These are phyloP conservation scores for Parastagonospora avenae DNA, from an alignment of 2,329 filamentous ascomycete genomes.

Conservation along the genomic window DNA sequence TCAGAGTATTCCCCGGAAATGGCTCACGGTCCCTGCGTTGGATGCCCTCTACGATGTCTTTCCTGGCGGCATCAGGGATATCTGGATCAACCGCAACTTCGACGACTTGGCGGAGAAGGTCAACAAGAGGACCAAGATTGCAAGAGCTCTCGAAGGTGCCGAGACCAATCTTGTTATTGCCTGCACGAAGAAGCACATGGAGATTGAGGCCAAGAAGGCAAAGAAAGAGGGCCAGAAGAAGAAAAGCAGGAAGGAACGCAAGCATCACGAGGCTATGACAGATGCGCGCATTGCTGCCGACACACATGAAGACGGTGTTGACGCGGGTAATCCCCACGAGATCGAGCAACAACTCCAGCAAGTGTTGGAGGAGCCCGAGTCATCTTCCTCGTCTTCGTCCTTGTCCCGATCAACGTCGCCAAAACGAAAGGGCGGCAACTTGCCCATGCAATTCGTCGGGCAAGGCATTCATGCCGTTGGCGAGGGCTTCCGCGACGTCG, in stretches of 20 bases:
- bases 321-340: conserved; percentile 63
- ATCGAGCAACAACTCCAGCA: conserved; percentile 57
- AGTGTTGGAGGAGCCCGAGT: conserved; percentile 44
- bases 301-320: conserved; percentile 59
- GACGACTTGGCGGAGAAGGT: conserved; percentile 85
- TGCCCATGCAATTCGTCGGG: conserved; percentile 56
- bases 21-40: conserved; percentile 83
- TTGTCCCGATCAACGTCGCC: conserved; percentile 43
- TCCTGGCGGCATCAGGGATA: conserved; percentile 89
- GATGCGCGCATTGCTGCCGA: conserved; percentile 54
- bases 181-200: conserved; percentile 79
- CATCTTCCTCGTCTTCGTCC: conserved; percentile 36
- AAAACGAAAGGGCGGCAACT: conserved; percentile 30
- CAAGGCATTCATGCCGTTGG: conserved; percentile 49
- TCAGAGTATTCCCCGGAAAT: conserved; percentile 86
- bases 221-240: conserved; percentile 64
- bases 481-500: conserved; percentile 57
- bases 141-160: conserved; percentile 74
- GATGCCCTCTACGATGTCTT: conserved; percentile 91
- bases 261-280: conserved; percentile 67
- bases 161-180: conserved; percentile 82
- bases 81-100: conserved; percentile 94
- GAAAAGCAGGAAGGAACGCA: conserved; percentile 58
- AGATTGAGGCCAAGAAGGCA: conserved; percentile 66
- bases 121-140: conserved; percentile 72